Percentiles rank a stretch among this genome's conserved stretches.
phyloP scores from a whole-genome alignment of 768 basidiomycete species.

The Amanita muscaria region DNA sequence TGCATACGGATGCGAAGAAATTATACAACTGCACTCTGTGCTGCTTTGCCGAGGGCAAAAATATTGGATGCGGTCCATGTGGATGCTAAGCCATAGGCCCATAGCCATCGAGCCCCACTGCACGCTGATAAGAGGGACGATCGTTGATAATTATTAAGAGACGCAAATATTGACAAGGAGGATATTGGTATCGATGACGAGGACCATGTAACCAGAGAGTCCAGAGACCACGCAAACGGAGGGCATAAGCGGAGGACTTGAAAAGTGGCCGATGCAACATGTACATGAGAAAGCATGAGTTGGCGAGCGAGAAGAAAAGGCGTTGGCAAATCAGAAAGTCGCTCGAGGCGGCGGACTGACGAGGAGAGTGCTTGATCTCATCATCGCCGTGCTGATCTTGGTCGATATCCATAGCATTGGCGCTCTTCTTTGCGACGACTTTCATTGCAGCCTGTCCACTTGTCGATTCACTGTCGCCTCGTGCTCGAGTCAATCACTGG shows the following conservation, averaged over 20 bases:
- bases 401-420: slow-evolving; percentile 6
- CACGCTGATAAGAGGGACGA: slow-evolving; percentile 89
- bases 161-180: slow-evolving; percentile 60
- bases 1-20: slow-evolving; percentile 74
- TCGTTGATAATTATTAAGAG: slow-evolving; percentile 80
- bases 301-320: slow-evolving; percentile 69
- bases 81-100: too few species aligned
- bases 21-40: slow-evolving; percentile 64
- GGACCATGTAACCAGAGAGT: slow-evolving; percentile 84
- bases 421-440: slow-evolving; percentile 2
- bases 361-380: too few species aligned
- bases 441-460: slow-evolving; percentile 19
- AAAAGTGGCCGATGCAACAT: slow-evolving; percentile 58
- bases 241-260: slow-evolving; percentile 45
- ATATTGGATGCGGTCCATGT: slow-evolving; percentile 54
- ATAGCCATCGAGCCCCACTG: slow-evolving; percentile 98
- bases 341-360: slow-evolving; percentile 24
- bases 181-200: slow-evolving; percentile 94
- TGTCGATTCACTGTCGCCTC: slow-evolving; percentile 27
- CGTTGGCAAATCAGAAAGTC: slow-evolving; percentile 43
- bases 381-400: slow-evolving; percentile 40
- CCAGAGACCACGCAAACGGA: slow-evolving; percentile 53
- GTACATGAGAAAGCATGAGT: slow-evolving; percentile 69
- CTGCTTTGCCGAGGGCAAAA: slow-evolving; percentile 63
- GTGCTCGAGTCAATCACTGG: slow-evolving; percentile 82